Percentiles rank a stretch among this genome's conserved stretches.
phyloP scores from a whole-genome alignment of 2,329 filamentous ascomycete genomes.

The Colletotrichum chlorophyti region DNA sequence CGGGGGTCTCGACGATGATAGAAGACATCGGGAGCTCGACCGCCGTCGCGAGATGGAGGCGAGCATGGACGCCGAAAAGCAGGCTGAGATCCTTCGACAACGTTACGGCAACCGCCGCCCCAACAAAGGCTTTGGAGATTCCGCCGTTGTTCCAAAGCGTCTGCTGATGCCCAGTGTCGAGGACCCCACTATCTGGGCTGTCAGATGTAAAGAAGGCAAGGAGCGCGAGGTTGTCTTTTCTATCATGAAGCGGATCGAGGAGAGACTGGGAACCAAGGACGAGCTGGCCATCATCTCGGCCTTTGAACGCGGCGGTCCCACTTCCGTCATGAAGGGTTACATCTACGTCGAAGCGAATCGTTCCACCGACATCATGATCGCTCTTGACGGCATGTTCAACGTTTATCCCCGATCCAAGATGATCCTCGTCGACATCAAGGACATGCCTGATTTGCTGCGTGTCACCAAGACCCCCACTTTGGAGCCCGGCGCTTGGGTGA shows the following conservation, averaged over 20 bases:
- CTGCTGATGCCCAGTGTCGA: constrained; percentile 91
- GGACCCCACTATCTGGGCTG: constrained; percentile 94
- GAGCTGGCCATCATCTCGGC: constrained; percentile 86
- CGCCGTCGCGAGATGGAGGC: constrained; percentile 86
- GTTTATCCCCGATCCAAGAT: constrained; percentile 89
- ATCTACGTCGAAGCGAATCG: constrained; percentile 93
- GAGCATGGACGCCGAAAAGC: constrained; percentile 91
- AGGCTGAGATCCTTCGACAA: constrained; percentile 85
- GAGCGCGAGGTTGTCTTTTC: constrained; percentile 89
- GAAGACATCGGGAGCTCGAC: constrained; percentile 92
- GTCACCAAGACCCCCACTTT: constrained; percentile 86
- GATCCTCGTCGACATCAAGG: constrained; percentile 90
- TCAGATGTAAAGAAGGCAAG: constrained; percentile 93
- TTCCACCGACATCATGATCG: constrained; percentile 83
- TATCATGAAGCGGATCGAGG: constrained; percentile 88
- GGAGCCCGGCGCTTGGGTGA: constrained; percentile 89
- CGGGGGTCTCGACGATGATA: constrained; percentile 84
- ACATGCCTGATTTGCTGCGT: constrained; percentile 95
- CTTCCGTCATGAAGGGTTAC: constrained; percentile 87
- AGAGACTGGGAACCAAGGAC: constrained; percentile 78
- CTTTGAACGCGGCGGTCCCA: constrained; percentile 84
- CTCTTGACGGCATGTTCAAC: constrained; percentile 84
- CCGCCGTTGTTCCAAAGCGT: constrained; percentile 81
- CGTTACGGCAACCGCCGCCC: constrained; percentile 83
- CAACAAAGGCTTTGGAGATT: constrained; percentile 69